Evolutionary conservation across 2,329 filamentous ascomycete species (phyloP).

Genomic region (Botrytis deweyae): DNA sequence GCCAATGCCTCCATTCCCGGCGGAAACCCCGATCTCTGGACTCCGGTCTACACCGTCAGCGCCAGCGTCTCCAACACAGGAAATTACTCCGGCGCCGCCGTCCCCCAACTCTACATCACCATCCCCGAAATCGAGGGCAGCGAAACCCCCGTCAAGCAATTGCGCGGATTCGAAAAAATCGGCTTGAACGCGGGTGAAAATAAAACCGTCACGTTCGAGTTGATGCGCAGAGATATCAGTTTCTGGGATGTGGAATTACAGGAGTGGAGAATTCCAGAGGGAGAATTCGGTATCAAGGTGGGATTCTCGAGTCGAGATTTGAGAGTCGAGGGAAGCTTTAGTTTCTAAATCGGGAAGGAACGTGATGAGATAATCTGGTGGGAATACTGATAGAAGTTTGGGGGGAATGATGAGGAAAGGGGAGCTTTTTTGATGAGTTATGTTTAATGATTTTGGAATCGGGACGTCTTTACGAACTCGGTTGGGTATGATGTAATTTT

Average conservation of each 20-base stretch:
- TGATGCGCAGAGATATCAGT: slow-evolving; percentile 78
- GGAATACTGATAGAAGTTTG: background rate
- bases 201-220: slow-evolving; percentile 60
- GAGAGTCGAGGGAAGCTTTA: slow-evolving; percentile 22
- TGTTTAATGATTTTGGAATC: slow-evolving; percentile 1
- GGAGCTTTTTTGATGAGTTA: background rate
- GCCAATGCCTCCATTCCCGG: slow-evolving; percentile 45
- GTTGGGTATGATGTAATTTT: background rate
- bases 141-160: slow-evolving; percentile 49
- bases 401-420: background rate
- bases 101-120: slow-evolving; percentile 41
- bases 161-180: slow-evolving; percentile 79
- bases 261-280: slow-evolving; percentile 64
- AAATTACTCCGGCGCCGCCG: slow-evolving; percentile 34
- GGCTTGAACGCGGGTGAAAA: slow-evolving; percentile 66
- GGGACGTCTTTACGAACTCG: background rate
- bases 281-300: slow-evolving; percentile 29
- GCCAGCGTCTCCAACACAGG: slow-evolving; percentile 55
- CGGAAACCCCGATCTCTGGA: slow-evolving; percentile 56
- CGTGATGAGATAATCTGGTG: background rate
- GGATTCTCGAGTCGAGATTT: slow-evolving; percentile 32
- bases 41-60: slow-evolving; percentile 48
- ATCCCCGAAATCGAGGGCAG: slow-evolving; percentile 4
- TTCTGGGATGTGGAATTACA: slow-evolving; percentile 77
- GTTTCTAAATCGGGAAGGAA: background rate